These are phyloP conservation scores for Avena eriantha DNA, from an alignment of 176 grass and related monocot genomes.

Conservation along the genomic window DNA sequence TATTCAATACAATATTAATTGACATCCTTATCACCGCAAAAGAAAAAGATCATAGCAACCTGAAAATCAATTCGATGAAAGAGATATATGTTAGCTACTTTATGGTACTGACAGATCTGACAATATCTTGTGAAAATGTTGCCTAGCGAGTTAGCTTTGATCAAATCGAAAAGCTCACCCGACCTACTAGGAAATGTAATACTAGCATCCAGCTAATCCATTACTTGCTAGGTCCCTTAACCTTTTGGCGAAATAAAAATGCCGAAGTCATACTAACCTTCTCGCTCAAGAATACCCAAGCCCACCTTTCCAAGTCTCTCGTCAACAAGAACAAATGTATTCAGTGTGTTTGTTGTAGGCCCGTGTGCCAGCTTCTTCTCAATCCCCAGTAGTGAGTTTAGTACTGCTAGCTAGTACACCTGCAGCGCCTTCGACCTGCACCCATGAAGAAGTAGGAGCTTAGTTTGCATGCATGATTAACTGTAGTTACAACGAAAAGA, in stretches of 20 bases:
- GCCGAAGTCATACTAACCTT: constrained; percentile 43
- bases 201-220: neutral
- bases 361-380: neutral
- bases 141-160: constrained; percentile 16
- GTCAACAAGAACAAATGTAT: constrained; percentile 39
- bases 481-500: neutral
- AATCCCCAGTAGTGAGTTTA: neutral
- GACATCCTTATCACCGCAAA: neutral
- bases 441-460: constrained; percentile 18
- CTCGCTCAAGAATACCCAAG: constrained; percentile 30
- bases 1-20: neutral
- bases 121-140: constrained; percentile 29
- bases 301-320: neutral
- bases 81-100: constrained; percentile 29
- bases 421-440: constrained; percentile 1
- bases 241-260: neutral
- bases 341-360: constrained; percentile 28
- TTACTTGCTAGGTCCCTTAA: neutral
- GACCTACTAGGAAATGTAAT: constrained; percentile 38
- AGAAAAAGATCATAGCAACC: constrained; percentile 32
- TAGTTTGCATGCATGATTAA: neutral
- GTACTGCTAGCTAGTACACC: neutral
- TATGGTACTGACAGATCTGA: constrained; percentile 46
- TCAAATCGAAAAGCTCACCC: constrained; percentile 40
- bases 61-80: neutral